Conservation (phyloP, 2,329 filamentous ascomycete species). For the Fusarium stilboides region DNA sequence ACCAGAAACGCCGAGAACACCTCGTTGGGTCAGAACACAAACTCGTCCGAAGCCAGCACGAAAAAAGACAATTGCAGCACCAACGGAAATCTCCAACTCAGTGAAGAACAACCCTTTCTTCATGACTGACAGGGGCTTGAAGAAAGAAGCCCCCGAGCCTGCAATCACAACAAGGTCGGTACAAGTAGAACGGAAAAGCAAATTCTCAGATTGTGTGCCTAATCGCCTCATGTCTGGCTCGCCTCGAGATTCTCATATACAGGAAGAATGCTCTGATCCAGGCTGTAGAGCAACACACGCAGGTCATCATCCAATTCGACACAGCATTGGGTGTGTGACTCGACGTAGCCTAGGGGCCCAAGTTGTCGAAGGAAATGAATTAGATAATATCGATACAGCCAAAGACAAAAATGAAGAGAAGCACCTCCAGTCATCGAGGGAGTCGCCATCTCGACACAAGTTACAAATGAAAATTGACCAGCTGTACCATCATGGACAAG, state of each 20-base stretch:
- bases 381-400: conserved; percentile 22
- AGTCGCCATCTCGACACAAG: conserved; percentile 19
- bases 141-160: conserved; percentile 41
- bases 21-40: conserved; percentile 13
- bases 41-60: conserved; percentile 22
- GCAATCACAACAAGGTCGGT: conserved; percentile 39
- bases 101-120: conserved; percentile 55
- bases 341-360: conserved; percentile 22
- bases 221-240: conserved; percentile 34
- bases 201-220: conserved; percentile 53
- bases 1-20: conserved; percentile 26
- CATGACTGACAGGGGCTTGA: conserved; percentile 50
- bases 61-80: conserved; percentile 28
- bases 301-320: conserved; percentile 51
- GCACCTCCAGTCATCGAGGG: neutral
- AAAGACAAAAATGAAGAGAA: conserved; percentile 16
- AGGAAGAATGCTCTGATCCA: conserved; percentile 49
- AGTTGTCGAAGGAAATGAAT: conserved; percentile 2
- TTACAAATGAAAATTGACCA: conserved; percentile 51
- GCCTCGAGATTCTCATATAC: conserved; percentile 21
- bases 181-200: conserved; percentile 37
- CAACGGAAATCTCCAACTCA: conserved; percentile 24
- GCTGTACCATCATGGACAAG: conserved; percentile 54
- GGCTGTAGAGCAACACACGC: conserved; percentile 49
- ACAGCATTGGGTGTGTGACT: conserved; percentile 53